Evolutionary conservation across 257 asterid species (phyloP), one percentile per base, ranked within the genome.

Genomic region (Solanum pinnatisectum): DNA sequence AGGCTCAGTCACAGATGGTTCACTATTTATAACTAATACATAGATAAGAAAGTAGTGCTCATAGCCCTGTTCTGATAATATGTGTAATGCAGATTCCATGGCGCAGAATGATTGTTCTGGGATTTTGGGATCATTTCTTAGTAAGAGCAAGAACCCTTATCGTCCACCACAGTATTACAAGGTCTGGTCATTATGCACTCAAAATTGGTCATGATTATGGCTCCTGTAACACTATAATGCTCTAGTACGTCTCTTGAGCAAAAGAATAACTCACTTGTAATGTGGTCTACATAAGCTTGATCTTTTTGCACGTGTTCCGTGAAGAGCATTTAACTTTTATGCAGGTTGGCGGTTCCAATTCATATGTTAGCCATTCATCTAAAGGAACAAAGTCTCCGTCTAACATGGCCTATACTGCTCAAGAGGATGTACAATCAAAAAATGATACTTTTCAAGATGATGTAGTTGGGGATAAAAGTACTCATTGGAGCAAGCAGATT

Each of bases 81-180:
- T 52, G 27, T 82, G 86, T 49, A 18, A 82, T 32, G 86, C 86
- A 82, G 86, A 82, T 82, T 49, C 86, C 86, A 82, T 10, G 44
- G 32, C 3, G 44, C 32, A 32, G 70, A 49, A 49, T 18, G 44
- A 82, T 82, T 32, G 12, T 20, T 49, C 87, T 63, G 89, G 88
- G 89, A 35, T 87, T 91, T 83, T 77, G 86, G 90, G 68, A 70
- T 89, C 81, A 33, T 82, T 72, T 42, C 95, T 94, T 70, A 87
- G 86, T 70, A 93, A 91, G 90, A 86, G 92, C 88, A 88, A 73
- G 84, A 92, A 93, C 68, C 97, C 97, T 74, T 94, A 94, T 86
- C 93, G 90, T 30, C 95, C 97, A 73, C 96, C 97, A 11, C 94
- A 91, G 88, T 59, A 86, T 82, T 88, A 49, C 56, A 92, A 91